Evolutionary conservation across 2,329 filamentous ascomycete species (phyloP), one percentile per base, ranked within the genome.

Genomic region (Xylariaceae sp.): DNA sequence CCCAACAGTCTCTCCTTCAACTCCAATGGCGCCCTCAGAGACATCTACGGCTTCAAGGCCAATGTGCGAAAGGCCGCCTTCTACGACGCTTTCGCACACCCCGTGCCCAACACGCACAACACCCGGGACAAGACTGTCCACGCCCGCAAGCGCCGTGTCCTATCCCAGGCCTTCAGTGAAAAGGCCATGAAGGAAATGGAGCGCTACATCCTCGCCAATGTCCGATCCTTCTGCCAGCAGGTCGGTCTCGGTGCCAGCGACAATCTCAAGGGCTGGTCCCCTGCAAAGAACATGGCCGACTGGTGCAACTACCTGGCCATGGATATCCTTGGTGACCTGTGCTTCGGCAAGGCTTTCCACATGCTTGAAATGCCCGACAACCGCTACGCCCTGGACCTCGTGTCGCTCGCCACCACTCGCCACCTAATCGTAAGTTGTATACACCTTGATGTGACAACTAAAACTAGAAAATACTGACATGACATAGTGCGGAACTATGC

Each of bases 1-100:
- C 90, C 90, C 50, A 90, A 91, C 73, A 84, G 83, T 61, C 76
- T 96, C 48, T 90, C 87, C 0, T 84, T 95, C 76, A 93, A 94
- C 78, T 87, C 85, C 57, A 82, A 82, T 61, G 80, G 81, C 6
- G 87, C 88, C 0, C 77, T 90, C 59, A 84, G 84, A 71, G 81
- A 85, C 15, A 87, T 88, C 62, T 86, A 88, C 73, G 83, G 85
- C 64, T 84, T 85, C 76, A 78, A 78, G 53, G 73, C 82, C 70
- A 86, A 86, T 61, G 83, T 87, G 35, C 77, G 80, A 73, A 90
- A 90, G 75, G 81, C 86, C 47, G 80, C 86, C 65, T 90, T 90
- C 75, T 90, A 90, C 76, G 82, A 88, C 64, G 86, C 85, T 47
- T 90, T 89, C 70, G 85, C 86, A 1, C 85, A 88, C 58, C 87